phyloP scores from a whole-genome alignment of 805 yeast species.

The Candida parachauliodes region DNA sequence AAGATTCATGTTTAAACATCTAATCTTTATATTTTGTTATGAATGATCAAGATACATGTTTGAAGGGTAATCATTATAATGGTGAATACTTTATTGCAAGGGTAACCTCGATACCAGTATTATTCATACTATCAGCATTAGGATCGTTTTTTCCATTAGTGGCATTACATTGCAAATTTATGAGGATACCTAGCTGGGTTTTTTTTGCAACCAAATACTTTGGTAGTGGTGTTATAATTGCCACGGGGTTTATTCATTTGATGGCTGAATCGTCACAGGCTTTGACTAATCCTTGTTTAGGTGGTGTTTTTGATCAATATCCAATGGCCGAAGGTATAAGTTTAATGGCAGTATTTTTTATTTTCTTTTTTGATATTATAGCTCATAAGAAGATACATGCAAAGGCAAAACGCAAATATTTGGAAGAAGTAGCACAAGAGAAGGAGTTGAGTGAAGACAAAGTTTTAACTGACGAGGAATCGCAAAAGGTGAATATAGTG shows the following conservation, averaged over 20 bases:
- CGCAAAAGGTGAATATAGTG: constrained; percentile 17
- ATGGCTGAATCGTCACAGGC: constrained; percentile 27
- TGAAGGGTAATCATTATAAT: constrained; percentile 16
- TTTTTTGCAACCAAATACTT: constrained; percentile 27
- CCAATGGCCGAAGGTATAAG: constrained; percentile 33
- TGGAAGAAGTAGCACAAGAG: not conserved
- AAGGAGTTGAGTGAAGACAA: not conserved
- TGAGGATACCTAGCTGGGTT: constrained; percentile 23
- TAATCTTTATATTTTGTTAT: not conserved
- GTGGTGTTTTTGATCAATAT: constrained; percentile 22
- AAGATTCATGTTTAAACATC: not conserved
- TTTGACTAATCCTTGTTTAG: constrained; percentile 25
- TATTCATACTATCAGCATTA: constrained; percentile 25
- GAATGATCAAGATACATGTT: constrained; percentile 8
- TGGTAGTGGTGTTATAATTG: constrained; percentile 35
- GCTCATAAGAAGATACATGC: constrained; percentile 16
- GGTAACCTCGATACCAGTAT: constrained; percentile 27
- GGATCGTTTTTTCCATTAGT: constrained; percentile 30
- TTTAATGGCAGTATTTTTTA: constrained; percentile 25
- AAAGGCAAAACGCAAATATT: not conserved
- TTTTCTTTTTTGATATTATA: constrained; percentile 28
- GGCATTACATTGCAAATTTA: constrained; percentile 16
- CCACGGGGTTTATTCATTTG: constrained; percentile 34
- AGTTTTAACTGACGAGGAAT: constrained; percentile 43
- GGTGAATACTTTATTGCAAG: constrained; percentile 24